Percentiles rank a stretch among this genome's conserved stretches.
These are phyloP conservation scores for Boletus pseudopeckii DNA, from an alignment of 768 basidiomycete genomes.

Conservation along the genomic window DNA sequence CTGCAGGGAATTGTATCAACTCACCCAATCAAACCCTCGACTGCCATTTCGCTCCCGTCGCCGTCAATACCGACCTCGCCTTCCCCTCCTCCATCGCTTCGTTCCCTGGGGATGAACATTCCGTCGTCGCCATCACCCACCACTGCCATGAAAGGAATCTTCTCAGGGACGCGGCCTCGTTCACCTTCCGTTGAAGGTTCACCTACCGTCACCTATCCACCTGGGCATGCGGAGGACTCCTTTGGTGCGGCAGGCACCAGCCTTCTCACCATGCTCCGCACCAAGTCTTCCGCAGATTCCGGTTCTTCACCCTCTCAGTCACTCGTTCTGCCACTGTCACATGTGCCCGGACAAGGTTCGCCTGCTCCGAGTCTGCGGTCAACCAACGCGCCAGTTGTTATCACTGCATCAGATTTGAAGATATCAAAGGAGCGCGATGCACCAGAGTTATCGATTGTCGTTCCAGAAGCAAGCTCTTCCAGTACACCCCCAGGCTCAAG, in stretches of 20 bases:
- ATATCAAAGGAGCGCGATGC: conserved; percentile 38
- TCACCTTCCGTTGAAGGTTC: conserved; percentile 42
- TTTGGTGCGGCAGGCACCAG: conserved; percentile 55
- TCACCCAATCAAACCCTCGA: conserved; percentile 16
- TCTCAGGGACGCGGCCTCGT: conserved; percentile 26
- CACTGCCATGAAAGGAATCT: conserved; percentile 19
- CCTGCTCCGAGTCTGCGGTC: conserved; percentile 29
- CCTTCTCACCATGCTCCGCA: conserved; percentile 50
- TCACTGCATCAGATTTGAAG: conserved; percentile 34
- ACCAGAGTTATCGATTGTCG: conserved; percentile 13
- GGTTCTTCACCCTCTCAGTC: conserved; percentile 25
- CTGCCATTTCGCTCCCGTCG: conserved; percentile 6
- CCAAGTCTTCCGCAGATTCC: conserved; percentile 34
- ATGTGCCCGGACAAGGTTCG: conserved; percentile 15
- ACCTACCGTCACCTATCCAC: conserved; percentile 34
- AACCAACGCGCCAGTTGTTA: conserved; percentile 16
- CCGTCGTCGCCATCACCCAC: conserved; percentile 18
- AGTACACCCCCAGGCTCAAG: conserved; percentile 32
- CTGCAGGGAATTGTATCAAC: conserved; percentile 53
- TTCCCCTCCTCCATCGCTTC: conserved; percentile 30
- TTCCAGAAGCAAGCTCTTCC: conserved; percentile 11
- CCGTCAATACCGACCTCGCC: conserved; percentile 24
- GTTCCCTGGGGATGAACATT: conserved; percentile 20
- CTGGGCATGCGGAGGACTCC: conserved; percentile 46
- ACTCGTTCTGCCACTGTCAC: conserved; percentile 31